These are phyloP conservation scores for Pneumocystis murina DNA, from an alignment of 1,139 yeast species.

Conservation along the genomic window DNA sequence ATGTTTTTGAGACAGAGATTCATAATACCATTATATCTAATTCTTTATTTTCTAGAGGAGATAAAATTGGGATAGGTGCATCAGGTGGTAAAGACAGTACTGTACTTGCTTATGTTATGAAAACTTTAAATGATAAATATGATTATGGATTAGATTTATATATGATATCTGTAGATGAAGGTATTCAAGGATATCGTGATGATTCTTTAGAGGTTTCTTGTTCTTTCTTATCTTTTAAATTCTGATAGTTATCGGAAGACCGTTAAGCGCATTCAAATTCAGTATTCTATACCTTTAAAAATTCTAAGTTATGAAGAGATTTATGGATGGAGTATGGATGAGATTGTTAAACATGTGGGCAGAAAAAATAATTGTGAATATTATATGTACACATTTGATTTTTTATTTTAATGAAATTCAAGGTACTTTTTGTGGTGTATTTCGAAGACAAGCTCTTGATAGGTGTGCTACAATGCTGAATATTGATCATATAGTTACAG, in stretches of 20 bases:
- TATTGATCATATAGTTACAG: slow-evolving; percentile 85
- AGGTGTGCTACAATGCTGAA: slow-evolving; percentile 86
- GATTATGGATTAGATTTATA: slow-evolving; percentile 74
- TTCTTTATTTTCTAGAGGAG: slow-evolving; percentile 61
- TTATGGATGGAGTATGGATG: slow-evolving; percentile 96
- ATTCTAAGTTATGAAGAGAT: slow-evolving; percentile 80
- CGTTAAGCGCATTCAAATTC: slow-evolving; percentile 79
- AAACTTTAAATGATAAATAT: slow-evolving; percentile 74
- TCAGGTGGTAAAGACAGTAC: slow-evolving; percentile 98
- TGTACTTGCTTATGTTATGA: slow-evolving; percentile 76
- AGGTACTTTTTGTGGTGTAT: slow-evolving; percentile 84
- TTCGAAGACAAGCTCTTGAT: slow-evolving; percentile 89
- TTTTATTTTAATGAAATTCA: not conserved
- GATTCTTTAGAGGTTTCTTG: slow-evolving; percentile 57
- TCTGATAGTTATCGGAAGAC: slow-evolving; percentile 28
- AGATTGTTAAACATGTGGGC: slow-evolving; percentile 89
- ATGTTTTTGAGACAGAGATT: slow-evolving; percentile 87
- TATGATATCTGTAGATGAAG: slow-evolving; percentile 83
- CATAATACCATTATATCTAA: slow-evolving; percentile 72
- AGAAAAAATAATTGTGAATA: slow-evolving; percentile 63
- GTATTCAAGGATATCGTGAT: slow-evolving; percentile 92
- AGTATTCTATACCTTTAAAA: slow-evolving; percentile 76
- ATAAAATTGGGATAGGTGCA: slow-evolving; percentile 89
- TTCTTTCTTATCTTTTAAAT: not conserved
- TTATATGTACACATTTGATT: not conserved